Base-by-base conservation (phyloP, 1,284 basidiomycete genomes). In the Cystobasidiaceae sp. region DNA sequence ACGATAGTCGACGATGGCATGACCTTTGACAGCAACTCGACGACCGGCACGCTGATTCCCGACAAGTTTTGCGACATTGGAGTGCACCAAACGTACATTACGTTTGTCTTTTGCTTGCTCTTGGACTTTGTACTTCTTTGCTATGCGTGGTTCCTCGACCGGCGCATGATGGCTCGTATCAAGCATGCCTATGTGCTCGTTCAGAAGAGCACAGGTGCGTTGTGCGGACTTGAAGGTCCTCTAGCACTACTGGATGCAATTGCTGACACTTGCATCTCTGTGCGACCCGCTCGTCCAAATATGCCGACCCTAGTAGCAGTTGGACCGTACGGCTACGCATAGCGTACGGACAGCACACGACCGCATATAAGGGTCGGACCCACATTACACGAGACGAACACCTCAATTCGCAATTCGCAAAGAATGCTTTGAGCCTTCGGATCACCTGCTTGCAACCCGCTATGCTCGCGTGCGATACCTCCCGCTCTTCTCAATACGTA, bases 61-160 rank as follows among this genome's bases (percentile, higher is more conserved):
- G 78, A 78, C 62, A 82, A 79, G 23, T 83, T 89, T 69, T 89
- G 87, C 76, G 76, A 79, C 39, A 74, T 82, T 50, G 86, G 86
- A 45, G 87, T 85, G 77, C 79, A 82, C 44, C 83, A 81, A 73
- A 75, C 88, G 45, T 83, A 86, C 77, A 80, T 80, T 34, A 85
- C 84, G 27, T 87, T 88, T 77, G 86, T 88, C 74, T 76, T 86
- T 61, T 79, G 79, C 54, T 80, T 88, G 69, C 76, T 87, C 39
- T 80, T 83, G 66, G 87, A 89, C 77, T 79, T 87, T 61, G 83
- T 77, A 56, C 86, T 83, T 77, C 86, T 62, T 6, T 34, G 27
- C 43, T 62, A 62, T 25, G 60, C 45, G n/a, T 52, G 49, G 34
- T 62, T 62, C 60, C 37, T 62, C 17, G 60, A 62, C 50, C 54